A percentile compares a stretch with the other conserved stretches of the same genome.
phyloP scores from a whole-genome alignment of 441 rosid genomes.

The Gossypium aridum region DNA sequence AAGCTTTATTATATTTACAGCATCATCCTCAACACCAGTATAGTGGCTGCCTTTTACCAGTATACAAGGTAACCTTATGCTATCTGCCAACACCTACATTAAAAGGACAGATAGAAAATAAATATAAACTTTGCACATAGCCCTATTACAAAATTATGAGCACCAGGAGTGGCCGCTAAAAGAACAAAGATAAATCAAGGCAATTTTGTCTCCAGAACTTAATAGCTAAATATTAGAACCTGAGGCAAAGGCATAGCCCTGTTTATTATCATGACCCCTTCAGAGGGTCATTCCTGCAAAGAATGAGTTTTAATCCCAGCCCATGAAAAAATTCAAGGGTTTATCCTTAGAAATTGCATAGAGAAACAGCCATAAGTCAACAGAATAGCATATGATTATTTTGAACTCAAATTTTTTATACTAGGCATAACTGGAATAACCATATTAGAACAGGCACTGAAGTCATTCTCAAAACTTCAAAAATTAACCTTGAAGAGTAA shows the following conservation, averaged over 20 bases:
- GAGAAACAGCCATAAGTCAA: no score
- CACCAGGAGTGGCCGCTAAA: background rate
- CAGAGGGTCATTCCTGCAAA: no score
- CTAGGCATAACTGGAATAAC: no score
- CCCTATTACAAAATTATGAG: background rate
- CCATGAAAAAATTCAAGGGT: no score
- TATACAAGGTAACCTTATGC: slow-evolving; percentile 74
- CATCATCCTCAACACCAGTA: slow-evolving; percentile 99
- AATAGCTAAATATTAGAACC: no score
- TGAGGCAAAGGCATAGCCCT: no score
- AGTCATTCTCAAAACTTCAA: slow-evolving; percentile 9
- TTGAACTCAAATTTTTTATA: no score
- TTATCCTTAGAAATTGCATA: no score
- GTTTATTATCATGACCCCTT: no score
- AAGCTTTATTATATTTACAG: slow-evolving; percentile 81
- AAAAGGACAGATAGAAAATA: slow-evolving; percentile 25
- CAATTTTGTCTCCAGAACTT: no score
- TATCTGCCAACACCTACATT: slow-evolving; percentile 88
- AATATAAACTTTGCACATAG: slow-evolving; percentile 3
- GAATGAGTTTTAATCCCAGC: no score
- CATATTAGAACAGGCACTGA: background rate
- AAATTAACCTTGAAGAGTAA: slow-evolving; percentile 87
- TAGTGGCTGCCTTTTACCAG: slow-evolving; percentile 96
- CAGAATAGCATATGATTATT: no score
- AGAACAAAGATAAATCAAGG: background rate